Base-by-base conservation (phyloP, 75 land plant genomes). In the Adiantum capillusveneris region DNA sequence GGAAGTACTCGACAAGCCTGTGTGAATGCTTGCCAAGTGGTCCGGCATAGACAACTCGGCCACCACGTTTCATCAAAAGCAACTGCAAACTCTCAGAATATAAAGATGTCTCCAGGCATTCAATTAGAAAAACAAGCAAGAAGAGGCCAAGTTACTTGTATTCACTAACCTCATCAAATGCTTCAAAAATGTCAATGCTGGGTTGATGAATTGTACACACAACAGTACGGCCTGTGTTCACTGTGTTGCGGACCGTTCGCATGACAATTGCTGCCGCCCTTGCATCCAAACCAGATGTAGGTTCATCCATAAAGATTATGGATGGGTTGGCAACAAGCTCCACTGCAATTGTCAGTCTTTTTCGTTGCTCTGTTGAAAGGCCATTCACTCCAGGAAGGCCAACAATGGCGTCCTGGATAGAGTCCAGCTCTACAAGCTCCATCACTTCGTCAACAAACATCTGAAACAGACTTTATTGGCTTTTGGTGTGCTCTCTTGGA, bases 291-390 rank as follows among this genome's bases (percentile, higher is more conserved):
- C 77, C 77, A 24, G 75, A 71, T 5, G 77, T 75, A 50, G 77
- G 77, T 54, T 75, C 77, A 34, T 75, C 77, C 65, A 75, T 73
- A 39, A 75, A 75, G 24, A 75, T 56, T 26, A 75, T 75, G 29
- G 73, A 69, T 26, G 90, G 90, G 49, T 86, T 83, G 7, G 91
- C 84, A 1, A 83, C 84, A 0, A 87, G 69, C 69, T 87, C 91
- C 48, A 87, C 91, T 0, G 87, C 93, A 44, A 88, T 88, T 6
- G 93, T 88, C 26, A 88, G 55, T 34, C 93, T 62, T 39, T 88
- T 88, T 34, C 93, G 63, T 59, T 88, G 93, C 63, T 88, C 93
- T 5, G 82, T 88, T 2, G 93, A 88, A 25, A 88, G 59, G 27
- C 93, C 93, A 74, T 74, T 74, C 0, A 88, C 75, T 30, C 88